Evolutionary conservation across 352 stramenopile species (phyloP).

Genomic region (Albugo candida): DNA sequence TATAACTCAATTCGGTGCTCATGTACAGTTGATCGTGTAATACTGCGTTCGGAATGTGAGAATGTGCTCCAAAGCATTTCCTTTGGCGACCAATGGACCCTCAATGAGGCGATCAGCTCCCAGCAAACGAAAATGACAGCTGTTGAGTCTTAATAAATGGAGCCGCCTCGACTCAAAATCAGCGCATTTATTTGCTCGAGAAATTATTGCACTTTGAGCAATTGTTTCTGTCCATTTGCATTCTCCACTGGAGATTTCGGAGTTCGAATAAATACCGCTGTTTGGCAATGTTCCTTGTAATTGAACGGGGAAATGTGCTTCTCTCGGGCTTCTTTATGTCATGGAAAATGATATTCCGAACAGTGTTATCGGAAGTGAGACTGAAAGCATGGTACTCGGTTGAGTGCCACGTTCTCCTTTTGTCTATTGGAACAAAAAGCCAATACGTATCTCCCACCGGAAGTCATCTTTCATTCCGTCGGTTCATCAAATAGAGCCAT

Average conservation of each 20-base stretch:
- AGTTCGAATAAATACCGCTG: conserved; percentile 58
- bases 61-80: too few species aligned
- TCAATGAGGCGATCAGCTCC: too few species aligned
- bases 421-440: conserved; percentile 16
- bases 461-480: conserved; percentile 23
- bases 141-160: conserved; percentile 67
- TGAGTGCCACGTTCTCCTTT: conserved; percentile 69
- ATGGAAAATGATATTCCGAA: conserved; percentile 72
- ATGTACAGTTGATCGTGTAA: too few species aligned
- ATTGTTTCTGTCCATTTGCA: conserved; percentile 43
- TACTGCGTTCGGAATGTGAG: too few species aligned
- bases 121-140: background rate
- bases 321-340: conserved; percentile 71
- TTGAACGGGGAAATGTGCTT: conserved; percentile 70
- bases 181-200: conserved; percentile 79
- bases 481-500: conserved; percentile 72
- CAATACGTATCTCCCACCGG: conserved; percentile 5
- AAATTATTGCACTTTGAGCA: conserved; percentile 75
- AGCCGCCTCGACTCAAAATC: conserved; percentile 60
- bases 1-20: background rate
- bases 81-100: too few species aligned
- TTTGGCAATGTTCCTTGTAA: conserved; percentile 76
- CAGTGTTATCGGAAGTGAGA: conserved; percentile 66
- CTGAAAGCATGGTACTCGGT: conserved; percentile 62
- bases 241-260: conserved; percentile 56